Base-by-base conservation (phyloP, 306 rosid species). In the Prunus salicina region DNA sequence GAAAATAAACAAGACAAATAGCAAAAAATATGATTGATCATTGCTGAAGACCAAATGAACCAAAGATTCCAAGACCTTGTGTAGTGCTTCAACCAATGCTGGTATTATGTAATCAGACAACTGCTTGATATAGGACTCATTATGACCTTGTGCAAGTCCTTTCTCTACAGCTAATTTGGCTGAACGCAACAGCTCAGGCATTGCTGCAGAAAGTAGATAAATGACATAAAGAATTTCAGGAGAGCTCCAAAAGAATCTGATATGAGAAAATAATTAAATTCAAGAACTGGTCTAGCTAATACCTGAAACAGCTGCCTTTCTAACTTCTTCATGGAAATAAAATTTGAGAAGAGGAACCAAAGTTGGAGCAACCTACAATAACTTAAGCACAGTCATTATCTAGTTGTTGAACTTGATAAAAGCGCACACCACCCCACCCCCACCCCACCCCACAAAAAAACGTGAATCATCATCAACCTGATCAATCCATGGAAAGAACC, bases 261-360 rank as follows among this genome's bases (percentile, higher is more conserved):
- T 52, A 15, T 10, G 28, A 72, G 51, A 61, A 69, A 56, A 58
- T 65, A 18, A 64, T 10, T 18, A n/a, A n/a, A 43, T 22, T 2
- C 10, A 68, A 45, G 7, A 67, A 13, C 56, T 24, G 12, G 12
- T 67, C 72, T 22, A 27, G 32, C 12, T 34, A 56, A 15, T 84
- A 94, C 98, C 98, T 73, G 98, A 94, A 85, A 94, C 95, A 69
- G 98, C 98, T 74, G 98, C 98, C 85, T 92, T 94, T 69, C 98
- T 89, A 78, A 94, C 98, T 86, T 94, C 98, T 83, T 94, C 97
- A 25, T 94, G 97, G 76, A 92, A 94, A 84, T 94, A 92, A 84
- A 94, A 94, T 79, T 94, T 92, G 13, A 94, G 91, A 73, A 94
- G 98, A 1, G 98, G 98, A 84, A 94, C 95, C 74, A 94, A 79